Conservation (phyloP, 1,284 basidiomycete species). For the Ustilago bromivora region DNA sequence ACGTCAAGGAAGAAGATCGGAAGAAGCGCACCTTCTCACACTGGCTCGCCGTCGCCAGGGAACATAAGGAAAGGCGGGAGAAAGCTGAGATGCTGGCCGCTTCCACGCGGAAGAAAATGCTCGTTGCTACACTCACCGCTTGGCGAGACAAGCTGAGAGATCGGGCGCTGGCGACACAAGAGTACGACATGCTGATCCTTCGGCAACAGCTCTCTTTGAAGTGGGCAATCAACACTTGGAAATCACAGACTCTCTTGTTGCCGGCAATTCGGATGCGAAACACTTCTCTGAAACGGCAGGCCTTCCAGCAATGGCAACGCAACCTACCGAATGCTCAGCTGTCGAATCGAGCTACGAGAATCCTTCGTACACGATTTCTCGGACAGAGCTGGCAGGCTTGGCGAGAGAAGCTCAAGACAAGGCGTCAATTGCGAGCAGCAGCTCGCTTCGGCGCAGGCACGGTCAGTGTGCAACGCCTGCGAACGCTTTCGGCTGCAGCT, state of each 20-base stretch:
- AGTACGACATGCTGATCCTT: constrained; percentile 49
- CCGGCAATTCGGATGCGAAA: constrained; percentile 53
- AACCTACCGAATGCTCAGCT: constrained; percentile 29
- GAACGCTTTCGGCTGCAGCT: constrained; percentile 34
- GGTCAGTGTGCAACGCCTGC: constrained; percentile 20
- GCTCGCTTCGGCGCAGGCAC: constrained; percentile 38
- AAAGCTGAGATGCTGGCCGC: constrained; percentile 15
- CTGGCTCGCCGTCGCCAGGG: constrained; percentile 36
- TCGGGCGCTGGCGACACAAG: constrained; percentile 24
- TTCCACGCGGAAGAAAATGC: neutral
- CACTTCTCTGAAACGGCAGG: constrained; percentile 19
- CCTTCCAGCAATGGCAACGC: constrained; percentile 29
- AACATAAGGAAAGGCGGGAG: constrained; percentile 23
- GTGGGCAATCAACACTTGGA: constrained; percentile 33
- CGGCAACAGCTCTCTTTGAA: constrained; percentile 37
- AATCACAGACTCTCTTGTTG: constrained; percentile 28
- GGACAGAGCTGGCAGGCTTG: constrained; percentile 16
- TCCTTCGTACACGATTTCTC: constrained; percentile 7
- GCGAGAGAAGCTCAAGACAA: constrained; percentile 7
- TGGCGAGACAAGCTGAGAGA: constrained; percentile 47
- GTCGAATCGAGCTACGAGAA: constrained; percentile 16
- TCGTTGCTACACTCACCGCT: constrained; percentile 7
- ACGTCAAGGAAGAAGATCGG: constrained; percentile 50
- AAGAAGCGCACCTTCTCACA: constrained; percentile 23
- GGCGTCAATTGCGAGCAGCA: constrained; percentile 31